Evolutionary conservation across 2,329 filamentous ascomycete species (phyloP).

Genomic region (Verticillium isaacii): DNA sequence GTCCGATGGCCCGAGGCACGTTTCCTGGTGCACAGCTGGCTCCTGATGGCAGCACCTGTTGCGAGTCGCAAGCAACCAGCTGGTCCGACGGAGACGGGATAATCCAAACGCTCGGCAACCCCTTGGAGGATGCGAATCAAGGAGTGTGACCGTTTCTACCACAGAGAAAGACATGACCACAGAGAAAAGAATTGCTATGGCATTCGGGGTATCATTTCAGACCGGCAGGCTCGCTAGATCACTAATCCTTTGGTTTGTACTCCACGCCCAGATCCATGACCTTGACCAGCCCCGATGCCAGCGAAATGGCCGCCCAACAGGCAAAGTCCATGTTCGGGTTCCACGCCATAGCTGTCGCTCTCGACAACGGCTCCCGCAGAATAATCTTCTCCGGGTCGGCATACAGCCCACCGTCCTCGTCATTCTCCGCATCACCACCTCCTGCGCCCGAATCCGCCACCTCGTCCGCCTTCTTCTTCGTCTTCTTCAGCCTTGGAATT

Average conservation of each 20-base stretch:
- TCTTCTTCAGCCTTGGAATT: slow-evolving; percentile 30
- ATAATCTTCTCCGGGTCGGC: slow-evolving; percentile 37
- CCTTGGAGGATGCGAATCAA: too few species aligned
- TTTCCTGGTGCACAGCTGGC: neutral
- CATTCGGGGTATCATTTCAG: neutral
- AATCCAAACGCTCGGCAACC: neutral
- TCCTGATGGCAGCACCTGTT: neutral
- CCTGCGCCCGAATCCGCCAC: slow-evolving; percentile 28
- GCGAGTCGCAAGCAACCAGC: too few species aligned
- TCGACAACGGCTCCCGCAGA: slow-evolving; percentile 58
- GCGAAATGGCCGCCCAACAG: slow-evolving; percentile 61
- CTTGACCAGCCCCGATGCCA: slow-evolving; percentile 62
- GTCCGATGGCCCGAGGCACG: neutral
- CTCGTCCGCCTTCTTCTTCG: slow-evolving; percentile 23
- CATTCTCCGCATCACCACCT: slow-evolving; percentile 14
- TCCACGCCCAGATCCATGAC: slow-evolving; percentile 60
- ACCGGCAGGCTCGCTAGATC: neutral
- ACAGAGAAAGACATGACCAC: too few species aligned
- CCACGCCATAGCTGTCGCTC: slow-evolving; percentile 60
- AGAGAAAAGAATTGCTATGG: neutral
- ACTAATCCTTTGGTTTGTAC: slow-evolving; percentile 7
- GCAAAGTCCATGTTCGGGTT: slow-evolving; percentile 63
- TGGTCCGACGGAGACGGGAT: neutral
- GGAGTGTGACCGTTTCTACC: too few species aligned
- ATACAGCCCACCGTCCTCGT: slow-evolving; percentile 15